phyloP scores from a whole-genome alignment of 192 early-diverging fungal species.

The Pecoramyces ruminantium region DNA sequence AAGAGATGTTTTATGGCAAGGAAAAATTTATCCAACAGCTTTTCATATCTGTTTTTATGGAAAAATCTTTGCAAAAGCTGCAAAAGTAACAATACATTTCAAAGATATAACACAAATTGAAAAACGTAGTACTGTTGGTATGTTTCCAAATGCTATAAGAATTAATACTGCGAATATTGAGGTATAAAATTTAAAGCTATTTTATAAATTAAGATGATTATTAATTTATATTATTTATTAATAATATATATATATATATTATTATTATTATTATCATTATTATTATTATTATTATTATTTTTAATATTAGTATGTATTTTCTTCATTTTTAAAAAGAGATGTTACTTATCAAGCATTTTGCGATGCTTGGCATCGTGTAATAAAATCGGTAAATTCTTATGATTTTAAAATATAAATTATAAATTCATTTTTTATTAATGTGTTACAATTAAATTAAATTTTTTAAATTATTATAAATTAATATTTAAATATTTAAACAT shows the following conservation, averaged over 20 bases:
- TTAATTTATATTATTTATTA: too few species aligned
- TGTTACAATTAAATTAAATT: too few species aligned
- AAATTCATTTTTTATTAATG: too few species aligned
- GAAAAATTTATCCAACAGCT: conserved; percentile 22
- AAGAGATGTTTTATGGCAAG: conserved; percentile 36
- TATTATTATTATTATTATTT: too few species aligned
- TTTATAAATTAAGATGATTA: too few species aligned
- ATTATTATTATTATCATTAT: too few species aligned
- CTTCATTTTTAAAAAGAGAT: neutral
- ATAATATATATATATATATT: too few species aligned
- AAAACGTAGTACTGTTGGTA: conserved; percentile 25
- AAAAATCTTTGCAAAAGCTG: conserved; percentile 25
- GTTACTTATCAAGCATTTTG: neutral
- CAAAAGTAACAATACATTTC: conserved; percentile 21
- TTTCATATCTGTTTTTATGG: conserved; percentile 32
- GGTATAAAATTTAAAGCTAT: too few species aligned
- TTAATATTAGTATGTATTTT: neutral
- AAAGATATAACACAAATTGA: conserved; percentile 21
- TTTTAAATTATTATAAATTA: too few species aligned
- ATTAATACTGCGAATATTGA: conserved; percentile 4
- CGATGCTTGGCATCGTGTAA: neutral
- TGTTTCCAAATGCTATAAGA: conserved; percentile 32
- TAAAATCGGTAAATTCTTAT: neutral
- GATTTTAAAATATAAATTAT: too few species aligned
- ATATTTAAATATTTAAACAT: too few species aligned